Evolutionary conservation across 2,329 filamentous ascomycete species (phyloP).

Genomic region (Chaetomium sp.): DNA sequence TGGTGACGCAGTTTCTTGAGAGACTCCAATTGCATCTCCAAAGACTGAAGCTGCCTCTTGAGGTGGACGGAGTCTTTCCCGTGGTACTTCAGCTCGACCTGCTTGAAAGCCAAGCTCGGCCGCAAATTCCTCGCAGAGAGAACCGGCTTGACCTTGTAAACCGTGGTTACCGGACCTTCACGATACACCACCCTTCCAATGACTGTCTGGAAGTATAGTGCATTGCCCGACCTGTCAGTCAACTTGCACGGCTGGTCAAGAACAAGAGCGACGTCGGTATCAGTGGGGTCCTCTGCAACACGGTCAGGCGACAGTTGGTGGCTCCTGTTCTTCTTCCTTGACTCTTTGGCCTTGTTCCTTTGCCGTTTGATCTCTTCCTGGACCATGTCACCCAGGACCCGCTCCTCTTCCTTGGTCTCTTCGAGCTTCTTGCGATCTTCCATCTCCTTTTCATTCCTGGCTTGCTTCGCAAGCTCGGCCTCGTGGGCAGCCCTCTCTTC

Average conservation of each 20-base stretch:
- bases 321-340: conserved; percentile 61
- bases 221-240: conserved; percentile 64
- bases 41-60: conserved; percentile 73
- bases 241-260: conserved; percentile 70
- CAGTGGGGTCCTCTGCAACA: conserved; percentile 39
- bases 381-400: conserved; percentile 69
- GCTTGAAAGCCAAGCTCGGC: conserved; percentile 73
- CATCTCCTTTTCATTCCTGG: conserved; percentile 56
- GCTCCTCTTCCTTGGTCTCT: conserved; percentile 68
- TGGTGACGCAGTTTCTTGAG: conserved; percentile 75
- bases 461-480: conserved; percentile 65
- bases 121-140: conserved; percentile 56
- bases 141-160: conserved; percentile 73
- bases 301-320: conserved; percentile 46
- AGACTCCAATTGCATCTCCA: conserved; percentile 75
- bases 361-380: conserved; percentile 72
- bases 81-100: conserved; percentile 61
- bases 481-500: conserved; percentile 86
- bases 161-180: conserved; percentile 65
- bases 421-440: conserved; percentile 57
- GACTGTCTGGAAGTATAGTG: conserved; percentile 69
- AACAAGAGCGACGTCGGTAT: conserved; percentile 48
- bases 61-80: conserved; percentile 63
- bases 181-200: conserved; percentile 68
- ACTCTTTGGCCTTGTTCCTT: conserved; percentile 64